These are phyloP conservation scores for Globisporangium splendens DNA, from an alignment of 352 stramenopile genomes.

Conservation along the genomic window DNA sequence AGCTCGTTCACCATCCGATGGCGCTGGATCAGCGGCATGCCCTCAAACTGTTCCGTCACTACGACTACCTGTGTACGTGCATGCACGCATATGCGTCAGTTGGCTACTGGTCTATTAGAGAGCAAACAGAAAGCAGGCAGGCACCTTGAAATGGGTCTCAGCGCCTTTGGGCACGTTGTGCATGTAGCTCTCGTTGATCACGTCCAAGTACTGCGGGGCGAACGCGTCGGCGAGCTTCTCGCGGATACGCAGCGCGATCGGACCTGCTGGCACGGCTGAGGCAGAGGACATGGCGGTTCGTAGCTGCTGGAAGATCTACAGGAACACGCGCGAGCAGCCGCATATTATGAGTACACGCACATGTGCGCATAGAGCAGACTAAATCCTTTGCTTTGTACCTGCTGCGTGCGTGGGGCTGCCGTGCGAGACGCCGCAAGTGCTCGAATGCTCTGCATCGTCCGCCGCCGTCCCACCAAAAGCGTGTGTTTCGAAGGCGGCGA, in stretches of 20 bases:
- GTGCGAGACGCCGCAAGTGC: constrained; percentile 8
- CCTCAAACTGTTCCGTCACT: constrained; percentile 88
- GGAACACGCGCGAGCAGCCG: not conserved
- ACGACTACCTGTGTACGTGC: constrained; percentile 81
- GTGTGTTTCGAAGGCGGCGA: not conserved
- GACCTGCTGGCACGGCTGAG: constrained; percentile 21
- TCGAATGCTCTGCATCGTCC: constrained; percentile 6
- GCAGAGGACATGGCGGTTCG: constrained; percentile 32
- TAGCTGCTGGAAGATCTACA: constrained; percentile 9
- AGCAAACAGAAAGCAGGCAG: not conserved
- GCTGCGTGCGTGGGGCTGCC: not conserved
- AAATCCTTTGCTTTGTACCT: not conserved
- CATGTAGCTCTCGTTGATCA: constrained; percentile 95
- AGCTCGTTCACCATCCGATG: constrained; percentile 91
- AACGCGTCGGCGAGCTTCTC: constrained; percentile 67
- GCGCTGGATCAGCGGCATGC: constrained; percentile 80
- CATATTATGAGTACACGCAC: no score
- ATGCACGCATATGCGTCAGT: constrained; percentile 2
- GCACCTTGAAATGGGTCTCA: constrained; percentile 96
- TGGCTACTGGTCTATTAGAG: no score
- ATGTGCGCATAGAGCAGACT: not conserved
- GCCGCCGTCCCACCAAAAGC: not conserved
- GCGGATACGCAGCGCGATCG: constrained; percentile 58
- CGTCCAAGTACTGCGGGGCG: constrained; percentile 65
- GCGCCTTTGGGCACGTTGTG: constrained; percentile 93